Evolutionary conservation across 331 rosid genomes (phyloP).

Genomic region (Quercus tomentella): DNA sequence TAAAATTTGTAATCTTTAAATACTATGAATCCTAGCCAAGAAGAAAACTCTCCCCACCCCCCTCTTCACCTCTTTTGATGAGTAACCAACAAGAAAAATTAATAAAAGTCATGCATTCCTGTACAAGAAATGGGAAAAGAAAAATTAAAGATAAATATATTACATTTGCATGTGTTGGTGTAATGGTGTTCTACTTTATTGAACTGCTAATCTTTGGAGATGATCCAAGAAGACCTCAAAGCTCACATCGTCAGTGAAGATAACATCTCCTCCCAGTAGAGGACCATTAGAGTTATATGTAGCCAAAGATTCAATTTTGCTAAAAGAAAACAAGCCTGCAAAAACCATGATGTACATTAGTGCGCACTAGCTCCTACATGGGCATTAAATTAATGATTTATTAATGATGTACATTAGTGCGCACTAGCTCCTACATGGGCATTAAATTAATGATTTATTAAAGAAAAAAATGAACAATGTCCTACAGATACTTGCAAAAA

Average conservation of each 20-base stretch:
- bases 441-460: not conserved
- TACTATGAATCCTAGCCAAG: not conserved
- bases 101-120: constrained; percentile 28
- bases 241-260: constrained; percentile 90
- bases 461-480: not conserved
- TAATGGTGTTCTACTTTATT: constrained; percentile 27
- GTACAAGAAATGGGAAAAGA: constrained; percentile 37
- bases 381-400: not conserved
- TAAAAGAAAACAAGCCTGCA: constrained; percentile 89
- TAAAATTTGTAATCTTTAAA: not conserved
- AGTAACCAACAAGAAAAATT: not conserved
- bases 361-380: not conserved
- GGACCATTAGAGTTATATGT: constrained; percentile 74
- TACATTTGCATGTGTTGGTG: constrained; percentile 24
- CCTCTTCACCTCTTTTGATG: too few species aligned
- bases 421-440: not conserved
- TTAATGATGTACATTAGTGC: not conserved
- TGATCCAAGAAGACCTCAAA: constrained; percentile 96
- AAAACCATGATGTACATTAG: not conserved
- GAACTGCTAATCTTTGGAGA: constrained; percentile 94
- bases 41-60: not conserved
- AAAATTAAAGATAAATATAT: constrained; percentile 25
- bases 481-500: too few species aligned
- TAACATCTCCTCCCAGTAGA: constrained; percentile 78
- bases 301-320: constrained; percentile 86